Base-by-base conservation (phyloP, 1,139 yeast genomes). In the Kluyveromyces sp. region DNA sequence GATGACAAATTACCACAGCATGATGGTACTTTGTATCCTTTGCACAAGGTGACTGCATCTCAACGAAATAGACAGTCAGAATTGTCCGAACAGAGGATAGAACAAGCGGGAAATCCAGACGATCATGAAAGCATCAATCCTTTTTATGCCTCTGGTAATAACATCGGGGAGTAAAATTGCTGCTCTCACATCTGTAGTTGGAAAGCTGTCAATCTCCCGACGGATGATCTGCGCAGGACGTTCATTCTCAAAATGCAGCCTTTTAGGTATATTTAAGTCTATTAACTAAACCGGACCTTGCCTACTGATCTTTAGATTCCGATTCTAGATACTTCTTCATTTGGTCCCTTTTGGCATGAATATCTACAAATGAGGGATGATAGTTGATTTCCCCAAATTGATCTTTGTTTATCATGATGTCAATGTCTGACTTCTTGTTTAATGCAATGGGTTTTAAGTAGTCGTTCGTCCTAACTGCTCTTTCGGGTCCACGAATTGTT, bases 321-420 rank as follows among this genome's bases (percentile, higher is more conserved):
- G 48, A 28, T 16, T 39, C 34, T 13, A 53, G 34, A 52, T 53
- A 57, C 19, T 51, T 50, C 28, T 45, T 48, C 20, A 51, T 42
- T 26, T 52, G 48, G 28, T 49, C 48, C 37, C 63, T 52, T 45
- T 56, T 59, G 12, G 43, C 52, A 33, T 51, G 55, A 9, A 61
- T 46, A 37, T 55, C 53, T 9, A 60, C 49, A 42, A 62, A 50
- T 30, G 53, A 55, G 31, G 65, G 59, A 7, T 57, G 53, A 39
- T 54, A 52, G 16, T 54, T 51, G 3, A 60, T 49, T 33, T 56
- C 61, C 13, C 65, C 66, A 17, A 53, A 52, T 26, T 63, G 57
- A 41, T 57, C 57, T 26, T 52, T 48, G 9, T 61, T 63, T 17
- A 50, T 51, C 26, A 60, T 39, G 43, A 60, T 58, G 36, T 60